Percentiles rank a stretch among this genome's conserved stretches.
phyloP scores from a whole-genome alignment of 495 filamentous ascomycete genomes.

The Lichenothelia convexa region DNA sequence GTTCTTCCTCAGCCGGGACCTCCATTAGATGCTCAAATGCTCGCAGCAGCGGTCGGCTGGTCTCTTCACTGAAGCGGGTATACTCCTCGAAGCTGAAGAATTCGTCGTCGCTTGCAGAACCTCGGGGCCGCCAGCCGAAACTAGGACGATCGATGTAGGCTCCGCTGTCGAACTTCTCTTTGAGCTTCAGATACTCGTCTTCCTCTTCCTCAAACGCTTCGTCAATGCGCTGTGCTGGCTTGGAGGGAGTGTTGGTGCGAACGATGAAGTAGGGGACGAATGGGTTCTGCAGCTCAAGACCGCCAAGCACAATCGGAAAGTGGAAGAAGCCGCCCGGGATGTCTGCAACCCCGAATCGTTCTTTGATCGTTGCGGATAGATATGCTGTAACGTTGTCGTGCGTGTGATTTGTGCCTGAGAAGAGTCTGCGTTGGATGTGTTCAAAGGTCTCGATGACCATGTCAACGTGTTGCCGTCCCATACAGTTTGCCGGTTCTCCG shows the following conservation, averaged over 20 bases:
- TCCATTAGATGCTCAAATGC: too few species aligned
- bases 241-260: slow-evolving; percentile 15
- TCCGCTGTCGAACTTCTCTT: slow-evolving; percentile 18
- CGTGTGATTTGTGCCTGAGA: slow-evolving; percentile 4
- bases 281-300: slow-evolving; percentile 36
- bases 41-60: too few species aligned
- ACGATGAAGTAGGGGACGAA: slow-evolving; percentile 29
- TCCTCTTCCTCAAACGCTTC: slow-evolving; percentile 23
- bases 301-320: slow-evolving; percentile 37
- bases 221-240: slow-evolving; percentile 19
- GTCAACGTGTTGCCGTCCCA: slow-evolving; percentile 15
- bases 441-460: slow-evolving; percentile 12
- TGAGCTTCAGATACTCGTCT: slow-evolving; percentile 18
- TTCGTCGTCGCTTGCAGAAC: slow-evolving; percentile 6
- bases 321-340: slow-evolving; percentile 19
- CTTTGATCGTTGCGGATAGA: slow-evolving; percentile 9
- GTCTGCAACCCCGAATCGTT: slow-evolving; percentile 10
- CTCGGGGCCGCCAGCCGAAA: background rate
- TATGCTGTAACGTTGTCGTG: slow-evolving; percentile 10
- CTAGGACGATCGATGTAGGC: background rate
- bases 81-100: slow-evolving; percentile 35
- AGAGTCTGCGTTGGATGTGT: slow-evolving; percentile 13
- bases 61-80: too few species aligned
- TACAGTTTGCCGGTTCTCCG: slow-evolving; percentile 17
- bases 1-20: slow-evolving; percentile 14